Evolutionary conservation across 176 grass and related monocot genomes (phyloP), one percentile per base, ranked within the genome.

Genomic region (Thinopyrum elongatum): DNA sequence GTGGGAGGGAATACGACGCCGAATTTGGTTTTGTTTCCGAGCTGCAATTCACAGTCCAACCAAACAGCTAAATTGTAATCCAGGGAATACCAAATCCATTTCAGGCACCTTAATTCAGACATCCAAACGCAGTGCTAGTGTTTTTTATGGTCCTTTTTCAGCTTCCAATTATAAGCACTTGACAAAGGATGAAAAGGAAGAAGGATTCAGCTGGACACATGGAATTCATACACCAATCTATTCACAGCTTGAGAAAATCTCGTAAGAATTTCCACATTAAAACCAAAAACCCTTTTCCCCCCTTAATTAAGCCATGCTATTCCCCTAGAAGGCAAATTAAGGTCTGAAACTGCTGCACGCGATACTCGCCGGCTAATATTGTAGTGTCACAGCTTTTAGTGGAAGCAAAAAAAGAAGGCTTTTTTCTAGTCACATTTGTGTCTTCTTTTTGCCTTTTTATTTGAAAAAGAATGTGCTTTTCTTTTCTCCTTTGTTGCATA

Each of bases 401-500:
- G 59, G 78, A 90, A 90, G 41, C n/a, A 17, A 85, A 88, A 86
- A 59, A 13, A 10, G 75, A 44, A 14, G 3, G 26, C 47, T 10
- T 83, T 75, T 39, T 64, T 26, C 57, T 71, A 23, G 28, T 76
- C 44, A 10, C 58, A 59, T 7, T 61, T 75, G 35, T 44, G 65
- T 62, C 69, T 38, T 70, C 65, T 47, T 81, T 79, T 68, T 58
- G 17, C 31, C 65, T 86, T 88, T 73, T 83, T 55, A 8, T 13
- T 14, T 70, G 25, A 14, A 6, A n/a, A 42, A 42, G 8, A 68
- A 3, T 25, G 42, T 44, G 6, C 13, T 26, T 46, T 15, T 65
- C 58, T 70, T 71, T 77, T 55, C 42, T 6, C 38, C 65, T 88
- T 88, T 80, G 83, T 75, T 38, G 21, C 84, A 46, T 58, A 74